Base-by-base conservation (phyloP, 257 asterid species). In the Coffea canephora region DNA sequence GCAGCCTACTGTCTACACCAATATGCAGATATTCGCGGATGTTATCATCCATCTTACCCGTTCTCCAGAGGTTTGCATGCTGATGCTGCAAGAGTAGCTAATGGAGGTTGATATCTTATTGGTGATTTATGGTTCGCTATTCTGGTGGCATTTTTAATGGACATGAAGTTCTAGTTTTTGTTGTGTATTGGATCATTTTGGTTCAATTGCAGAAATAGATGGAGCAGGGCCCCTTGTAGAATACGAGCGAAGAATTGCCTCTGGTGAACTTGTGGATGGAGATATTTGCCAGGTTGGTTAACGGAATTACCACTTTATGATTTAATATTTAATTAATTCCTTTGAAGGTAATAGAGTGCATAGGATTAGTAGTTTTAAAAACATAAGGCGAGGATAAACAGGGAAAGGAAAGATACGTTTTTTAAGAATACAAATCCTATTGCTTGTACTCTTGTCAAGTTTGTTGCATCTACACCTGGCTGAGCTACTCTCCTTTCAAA, bases 211-310 rank as follows among this genome's bases (percentile, higher is more conserved):
- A 90, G 99, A 86, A 75, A 75, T 70, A 41, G 85, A 77, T 78
- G 80, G 86, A 74, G 92, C 89, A 78, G 99, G 99, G 39, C 98
- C 98, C 79, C 93, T 95, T 3, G 79, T 89, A 45, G 98, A 93
- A 85, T 95, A 95, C 70, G 96, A 87, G 82, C 90, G 96, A 71
- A 89, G 99, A 84, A 86, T 95, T 73, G 88, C 91, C 62, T 88
- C 91, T 12, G 97, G 99, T 73, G 99, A 93, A 45, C 96, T 95
- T 69, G 65, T 89, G 71, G 99, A 91, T 80, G 99, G 99, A 79
- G 99, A 95, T 86, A 89, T 84, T 83, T 92, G 91, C 80, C 99
- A 95, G 93, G 99, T 92, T 82, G 57, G 76, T 73, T 61, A 39
- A 41, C 45, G 67, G 10, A 67, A 36, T 43, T 61, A 52, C 71